Evolutionary conservation across 257 asterid genomes (phyloP).

Genomic region (Salvia miltiorrhiza): DNA sequence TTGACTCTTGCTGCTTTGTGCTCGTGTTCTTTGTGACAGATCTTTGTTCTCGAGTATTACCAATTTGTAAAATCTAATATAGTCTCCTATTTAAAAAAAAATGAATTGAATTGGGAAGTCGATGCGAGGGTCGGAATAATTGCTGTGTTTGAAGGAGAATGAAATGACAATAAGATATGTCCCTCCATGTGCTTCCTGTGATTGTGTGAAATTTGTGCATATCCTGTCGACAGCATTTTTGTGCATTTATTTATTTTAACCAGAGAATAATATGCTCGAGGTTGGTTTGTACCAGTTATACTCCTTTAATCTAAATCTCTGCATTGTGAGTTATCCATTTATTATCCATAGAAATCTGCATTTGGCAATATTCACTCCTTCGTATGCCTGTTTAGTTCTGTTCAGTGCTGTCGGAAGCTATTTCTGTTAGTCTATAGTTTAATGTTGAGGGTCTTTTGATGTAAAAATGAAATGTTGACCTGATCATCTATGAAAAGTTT

Average conservation of each 20-base stretch:
- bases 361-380: neutral
- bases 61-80: neutral
- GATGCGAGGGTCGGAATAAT: neutral
- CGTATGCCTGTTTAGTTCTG: neutral
- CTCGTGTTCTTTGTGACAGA: neutral
- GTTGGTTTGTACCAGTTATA: neutral
- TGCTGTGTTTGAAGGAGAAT: neutral
- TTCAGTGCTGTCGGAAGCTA: neutral
- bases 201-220: neutral
- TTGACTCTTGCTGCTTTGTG: neutral
- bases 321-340: neutral
- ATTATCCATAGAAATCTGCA: neutral
- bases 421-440: neutral
- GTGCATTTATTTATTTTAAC: neutral
- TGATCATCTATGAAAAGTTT: neutral
- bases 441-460: neutral
- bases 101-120: neutral
- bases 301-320: neutral
- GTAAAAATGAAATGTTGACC: too few relatives aligned
- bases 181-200: neutral
- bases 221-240: neutral
- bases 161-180: neutral
- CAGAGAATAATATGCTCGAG: neutral
- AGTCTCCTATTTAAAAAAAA: neutral
- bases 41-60: neutral